Conservation (phyloP, 1,284 basidiomycete species). For the Ustilago sp. region DNA sequence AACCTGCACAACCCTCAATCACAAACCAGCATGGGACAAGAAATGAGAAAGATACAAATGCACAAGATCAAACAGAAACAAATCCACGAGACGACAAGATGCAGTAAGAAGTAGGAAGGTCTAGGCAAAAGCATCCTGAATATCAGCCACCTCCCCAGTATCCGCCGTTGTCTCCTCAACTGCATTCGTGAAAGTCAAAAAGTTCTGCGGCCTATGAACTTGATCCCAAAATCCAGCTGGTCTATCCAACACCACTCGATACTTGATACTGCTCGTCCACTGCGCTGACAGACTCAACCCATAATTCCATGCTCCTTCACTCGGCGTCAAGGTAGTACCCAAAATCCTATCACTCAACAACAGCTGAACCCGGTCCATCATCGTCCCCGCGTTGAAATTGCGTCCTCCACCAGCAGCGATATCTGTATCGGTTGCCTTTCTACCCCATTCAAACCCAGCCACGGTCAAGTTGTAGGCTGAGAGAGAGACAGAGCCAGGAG, state of each 20-base stretch:
- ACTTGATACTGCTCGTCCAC: conserved; percentile 86
- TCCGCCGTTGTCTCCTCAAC: conserved; percentile 29
- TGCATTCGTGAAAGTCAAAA: conserved; percentile 63
- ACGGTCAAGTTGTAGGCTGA: conserved; percentile 91
- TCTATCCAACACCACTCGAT: conserved; percentile 87
- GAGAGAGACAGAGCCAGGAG: conserved; percentile 94
- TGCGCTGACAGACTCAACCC: conserved; percentile 79
- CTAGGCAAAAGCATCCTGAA: conserved; percentile 64
- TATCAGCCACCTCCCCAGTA: conserved; percentile 53
- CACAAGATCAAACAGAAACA: conserved; percentile 1
- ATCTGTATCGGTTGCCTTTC: conserved; percentile 85
- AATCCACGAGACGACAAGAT: background rate
- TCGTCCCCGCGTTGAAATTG: conserved; percentile 86
- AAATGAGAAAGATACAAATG: background rate
- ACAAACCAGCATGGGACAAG: background rate
- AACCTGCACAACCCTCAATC: too few relatives aligned
- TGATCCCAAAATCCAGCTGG: conserved; percentile 96
- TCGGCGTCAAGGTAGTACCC: conserved; percentile 66
- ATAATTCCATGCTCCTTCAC: conserved; percentile 64
- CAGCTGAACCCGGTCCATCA: conserved; percentile 96
- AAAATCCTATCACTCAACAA: conserved; percentile 82
- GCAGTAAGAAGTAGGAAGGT: background rate
- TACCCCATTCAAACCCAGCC: conserved; percentile 96
- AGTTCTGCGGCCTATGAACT: conserved; percentile 79
- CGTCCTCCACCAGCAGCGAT: conserved; percentile 73